Percentiles rank a stretch among this genome's conserved stretches.
phyloP scores from a whole-genome alignment of 257 asterid genomes.

The Capsicum baccatum region DNA sequence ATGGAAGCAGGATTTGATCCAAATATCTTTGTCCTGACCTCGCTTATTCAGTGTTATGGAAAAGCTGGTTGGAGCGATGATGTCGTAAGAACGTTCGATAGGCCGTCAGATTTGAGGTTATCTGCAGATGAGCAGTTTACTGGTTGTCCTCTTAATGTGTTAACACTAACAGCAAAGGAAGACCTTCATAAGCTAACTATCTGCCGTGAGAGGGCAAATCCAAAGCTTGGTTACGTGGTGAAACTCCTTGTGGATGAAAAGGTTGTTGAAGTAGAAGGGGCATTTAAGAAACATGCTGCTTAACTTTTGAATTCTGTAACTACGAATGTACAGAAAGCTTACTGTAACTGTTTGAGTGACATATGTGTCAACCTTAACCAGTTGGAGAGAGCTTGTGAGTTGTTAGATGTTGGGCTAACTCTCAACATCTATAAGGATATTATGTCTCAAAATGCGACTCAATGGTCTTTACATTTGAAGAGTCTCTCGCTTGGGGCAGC shows the following conservation, averaged over 20 bases:
- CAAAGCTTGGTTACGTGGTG: constrained; percentile 69
- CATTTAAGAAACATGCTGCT: constrained; percentile 46
- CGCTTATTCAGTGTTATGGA: constrained; percentile 90
- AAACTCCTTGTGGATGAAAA: constrained; percentile 48
- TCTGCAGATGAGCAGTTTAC: constrained; percentile 76
- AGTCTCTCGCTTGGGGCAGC: constrained; percentile 92
- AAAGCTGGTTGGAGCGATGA: constrained; percentile 78
- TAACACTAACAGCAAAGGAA: constrained; percentile 62
- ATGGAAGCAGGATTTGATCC: constrained; percentile 78
- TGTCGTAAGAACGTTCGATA: constrained; percentile 72
- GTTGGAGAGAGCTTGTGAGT: constrained; percentile 72
- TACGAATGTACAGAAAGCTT: constrained; percentile 67
- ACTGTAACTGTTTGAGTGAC: constrained; percentile 61
- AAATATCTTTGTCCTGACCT: constrained; percentile 72
- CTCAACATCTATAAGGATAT: constrained; percentile 47
- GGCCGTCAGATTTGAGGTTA: constrained; percentile 54
- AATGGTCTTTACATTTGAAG: constrained; percentile 91
- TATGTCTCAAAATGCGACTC: constrained; percentile 56
- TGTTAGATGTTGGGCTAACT: constrained; percentile 57
- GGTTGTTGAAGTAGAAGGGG: constrained; percentile 29
- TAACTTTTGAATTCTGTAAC: constrained; percentile 58
- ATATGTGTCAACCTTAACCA: constrained; percentile 65
- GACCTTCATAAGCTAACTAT: constrained; percentile 50
- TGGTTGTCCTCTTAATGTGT: constrained; percentile 79
- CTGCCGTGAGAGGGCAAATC: constrained; percentile 75